Conservation (phyloP, 2,329 filamentous ascomycete species). For the Ophiostoma fasciatum region DNA sequence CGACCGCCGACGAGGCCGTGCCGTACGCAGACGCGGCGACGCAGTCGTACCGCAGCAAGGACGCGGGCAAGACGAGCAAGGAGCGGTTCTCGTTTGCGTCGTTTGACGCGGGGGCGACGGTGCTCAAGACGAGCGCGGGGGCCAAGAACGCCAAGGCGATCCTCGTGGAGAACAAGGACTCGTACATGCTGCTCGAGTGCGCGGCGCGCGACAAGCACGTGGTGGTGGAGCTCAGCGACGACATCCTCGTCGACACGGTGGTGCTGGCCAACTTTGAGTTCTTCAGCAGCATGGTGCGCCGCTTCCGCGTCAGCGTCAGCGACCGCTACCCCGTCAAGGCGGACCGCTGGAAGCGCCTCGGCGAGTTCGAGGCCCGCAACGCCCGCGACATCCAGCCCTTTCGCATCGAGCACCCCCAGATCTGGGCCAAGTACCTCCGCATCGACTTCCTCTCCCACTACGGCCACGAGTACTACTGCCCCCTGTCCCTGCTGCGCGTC, state of each 20-base stretch:
- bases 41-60: constrained; percentile 60
- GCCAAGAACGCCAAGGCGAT: constrained; percentile 82
- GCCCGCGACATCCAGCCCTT: constrained; percentile 91
- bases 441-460: constrained; percentile 90
- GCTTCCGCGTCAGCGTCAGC: constrained; percentile 81
- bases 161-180: constrained; percentile 92
- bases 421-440: constrained; percentile 86
- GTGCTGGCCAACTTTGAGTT: constrained; percentile 99
- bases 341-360: constrained; percentile 82
- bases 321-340: constrained; percentile 87
- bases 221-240: constrained; percentile 84
- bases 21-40: constrained; percentile 32
- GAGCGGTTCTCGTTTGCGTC: constrained; percentile 96
- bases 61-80: constrained; percentile 94
- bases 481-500: constrained; percentile 75
- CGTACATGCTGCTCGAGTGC: constrained; percentile 94
- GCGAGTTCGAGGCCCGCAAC: constrained; percentile 81
- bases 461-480: constrained; percentile 94
- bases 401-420: constrained; percentile 81
- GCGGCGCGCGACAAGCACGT: constrained; percentile 78
- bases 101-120: constrained; percentile 88
- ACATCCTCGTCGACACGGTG: constrained; percentile 76
- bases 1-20: constrained; percentile 26
- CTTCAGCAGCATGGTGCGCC: constrained; percentile 92
- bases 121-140: constrained; percentile 76